Evolutionary conservation across 2,329 filamentous ascomycete species (phyloP), one percentile per base, ranked within the genome.

Genomic region (Bipolaris victoriae): DNA sequence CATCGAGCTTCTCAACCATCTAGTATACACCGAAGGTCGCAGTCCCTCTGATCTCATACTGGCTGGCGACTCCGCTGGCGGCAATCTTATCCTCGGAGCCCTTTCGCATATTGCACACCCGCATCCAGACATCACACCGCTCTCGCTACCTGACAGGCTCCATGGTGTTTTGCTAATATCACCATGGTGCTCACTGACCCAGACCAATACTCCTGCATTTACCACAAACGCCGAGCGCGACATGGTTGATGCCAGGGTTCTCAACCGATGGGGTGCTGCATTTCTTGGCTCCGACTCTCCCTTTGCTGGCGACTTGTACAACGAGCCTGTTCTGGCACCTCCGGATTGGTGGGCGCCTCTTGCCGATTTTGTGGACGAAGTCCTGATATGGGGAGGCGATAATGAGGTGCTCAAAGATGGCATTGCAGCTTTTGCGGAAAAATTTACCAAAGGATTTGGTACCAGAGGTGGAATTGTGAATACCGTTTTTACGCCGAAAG

Each of bases 361-460:
- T 11, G 76, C 80, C 0, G 78, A 71, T 33, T 59, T 76, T 2
- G 71, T 84, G 3, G 73, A 78, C 18, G 77, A 81, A 40, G 75
- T 87, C 1, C 65, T 86, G 22, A 76, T 88, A 5, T 81, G 82
- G 60, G 83, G 77, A 1, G 86, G 86, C 0, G 80, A 76, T 1
- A 80, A 82, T 47, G 86, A 88, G 73, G 76, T 86, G 13, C 60
- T 88, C 24, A 72, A 85, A 33, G 85, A 86, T 61, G 78, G 81
- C 13, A 86, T 88, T 48, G 66, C 78, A 47, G 78, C 80, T 18
- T 81, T 87, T 60, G 77, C 76, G 20, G 69, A 73, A 45, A 82
- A 78, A 54, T 75, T 87, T 24, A 77, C 78, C 62, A 72, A 76
- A 31, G 77, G 77, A 5, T 76, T 76, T 60, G 66, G 71, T 2